phyloP scores from a whole-genome alignment of 164 flowering plant genomes.

The Magnolia changhungtana region DNA sequence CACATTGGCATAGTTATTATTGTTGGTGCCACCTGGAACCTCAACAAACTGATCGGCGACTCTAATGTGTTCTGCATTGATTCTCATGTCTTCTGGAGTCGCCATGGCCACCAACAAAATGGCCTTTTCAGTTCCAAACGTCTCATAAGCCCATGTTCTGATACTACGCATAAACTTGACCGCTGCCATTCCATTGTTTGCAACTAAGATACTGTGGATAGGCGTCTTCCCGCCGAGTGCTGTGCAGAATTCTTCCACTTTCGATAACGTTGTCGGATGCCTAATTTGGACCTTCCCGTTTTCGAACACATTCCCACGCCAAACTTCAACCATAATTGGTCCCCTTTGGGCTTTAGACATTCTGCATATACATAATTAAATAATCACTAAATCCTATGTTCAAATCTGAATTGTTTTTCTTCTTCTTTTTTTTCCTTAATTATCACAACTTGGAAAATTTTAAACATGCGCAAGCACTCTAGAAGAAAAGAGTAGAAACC shows the following conservation, averaged over 20 bases:
- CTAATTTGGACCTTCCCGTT: slow-evolving; percentile 54
- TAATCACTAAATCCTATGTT: slow-evolving; percentile 1
- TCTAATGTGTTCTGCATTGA: slow-evolving; percentile 96
- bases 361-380: slow-evolving; percentile 27
- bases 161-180: slow-evolving; percentile 96
- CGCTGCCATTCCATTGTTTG: slow-evolving; percentile 99
- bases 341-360: slow-evolving; percentile 53
- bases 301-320: slow-evolving; percentile 42
- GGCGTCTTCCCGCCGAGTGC: slow-evolving; percentile 88
- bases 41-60: slow-evolving; percentile 99
- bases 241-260: slow-evolving; percentile 76
- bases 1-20: slow-evolving; percentile 99
- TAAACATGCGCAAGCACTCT: background rate
- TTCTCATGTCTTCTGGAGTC: slow-evolving; percentile 99
- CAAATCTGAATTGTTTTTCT: background rate
- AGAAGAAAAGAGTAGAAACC: background rate
- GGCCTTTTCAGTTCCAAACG: slow-evolving; percentile 97
- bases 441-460: background rate
- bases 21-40: slow-evolving; percentile 99
- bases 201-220: slow-evolving; percentile 88
- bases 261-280: slow-evolving; percentile 39
- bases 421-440: background rate
- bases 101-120: slow-evolving; percentile 97
- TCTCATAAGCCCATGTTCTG: slow-evolving; percentile 95
- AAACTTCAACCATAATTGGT: slow-evolving; percentile 33